Base-by-base conservation (phyloP, 257 asterid genomes). In the Nicotiana tomentosiformis region DNA sequence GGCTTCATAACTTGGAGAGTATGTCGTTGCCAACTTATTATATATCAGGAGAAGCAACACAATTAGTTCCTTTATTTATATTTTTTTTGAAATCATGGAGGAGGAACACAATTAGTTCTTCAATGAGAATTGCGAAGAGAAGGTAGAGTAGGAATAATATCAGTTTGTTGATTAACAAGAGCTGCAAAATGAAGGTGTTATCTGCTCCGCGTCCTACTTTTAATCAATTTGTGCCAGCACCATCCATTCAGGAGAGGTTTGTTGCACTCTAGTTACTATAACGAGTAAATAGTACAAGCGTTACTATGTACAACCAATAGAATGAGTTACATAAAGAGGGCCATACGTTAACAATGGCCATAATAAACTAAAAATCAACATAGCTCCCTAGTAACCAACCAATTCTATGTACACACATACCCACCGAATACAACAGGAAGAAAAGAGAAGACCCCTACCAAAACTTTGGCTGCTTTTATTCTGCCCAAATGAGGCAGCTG, bases 401-500 rank as follows among this genome's bases (percentile, higher is more conserved):
- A 89, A 87, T 90, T 58, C 10, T 81, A 89, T 86, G 53, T 85
- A 89, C 89, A 86, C 30, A 84, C 81, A 80, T 61, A 46, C 65
- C 83, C 82, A 81, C 77, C 86, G 69, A 14, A 72, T 85, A 85
- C 83, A 37, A 58, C 30, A n/a, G 53, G 37, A 68, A 76, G 32
- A 80, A 4, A 53, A 49, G 4, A 35, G n/a, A 35, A 64, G 43
- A 33, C 17, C 46, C 26, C 56, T 77, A 81, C 86, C 83, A 82
- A 86, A 86, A 70, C 77, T 79, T 58, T 62, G 62, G 82, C 85
- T 84, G 79, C 57, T 15, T 16, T 30, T 18, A 4, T 7, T 66
- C 61, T 82, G 82, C 88, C 83, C 84, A 56, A 37, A 72, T 23
- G 77, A 58, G 82, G 89, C 89, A 82, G 86, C 78, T 68, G 30